Base-by-base conservation (phyloP, 805 yeast species). In the Monosporozyma servazzii region DNA sequence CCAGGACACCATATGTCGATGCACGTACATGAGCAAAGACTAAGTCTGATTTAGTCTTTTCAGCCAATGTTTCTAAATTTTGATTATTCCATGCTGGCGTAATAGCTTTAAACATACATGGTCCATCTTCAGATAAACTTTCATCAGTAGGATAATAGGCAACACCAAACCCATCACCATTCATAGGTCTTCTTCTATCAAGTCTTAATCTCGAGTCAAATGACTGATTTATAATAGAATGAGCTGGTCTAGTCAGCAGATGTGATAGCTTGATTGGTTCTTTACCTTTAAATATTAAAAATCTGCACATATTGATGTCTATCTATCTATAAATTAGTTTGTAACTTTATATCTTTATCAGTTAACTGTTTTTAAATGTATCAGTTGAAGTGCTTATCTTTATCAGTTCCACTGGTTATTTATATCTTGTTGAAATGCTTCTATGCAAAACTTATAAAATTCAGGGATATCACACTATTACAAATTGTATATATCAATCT, bases 61-160 rank as follows among this genome's bases (percentile, higher is more conserved):
- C 88, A 0, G 96, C 87, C 30, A 93, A 71, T 37, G 89, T 80
- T 53, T 88, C 91, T 51, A 93, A 71, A 62, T 93, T 93, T 62
- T 86, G 80, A 67, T 93, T 93, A 70, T 93, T 93, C 99, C 99
- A 93, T 0, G 96, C 95, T 0, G 99, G 99, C 0, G 99, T 93
- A 47, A 90, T 93, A 11, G 98, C 98, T 59, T 88, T 83, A 72
- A 87, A 93, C 2, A 89, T 77, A 68, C 98, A 93, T 25, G 99
- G 98, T 1, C 88, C 86, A 43, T 80, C 79, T 10, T 64, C 56
- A 40, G 76, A 79, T 18, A 78, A 68, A 47, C 79, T 82, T 9
- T 70, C 70, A 45, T 79, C 85, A n/a, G 71, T 60, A 3, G 82
- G 75, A 64, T 93, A 93, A 70, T 93, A 93, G 0, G 98, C 98